phyloP scores from a whole-genome alignment of 1,284 basidiomycete genomes.

The Xanthoconium separans region DNA sequence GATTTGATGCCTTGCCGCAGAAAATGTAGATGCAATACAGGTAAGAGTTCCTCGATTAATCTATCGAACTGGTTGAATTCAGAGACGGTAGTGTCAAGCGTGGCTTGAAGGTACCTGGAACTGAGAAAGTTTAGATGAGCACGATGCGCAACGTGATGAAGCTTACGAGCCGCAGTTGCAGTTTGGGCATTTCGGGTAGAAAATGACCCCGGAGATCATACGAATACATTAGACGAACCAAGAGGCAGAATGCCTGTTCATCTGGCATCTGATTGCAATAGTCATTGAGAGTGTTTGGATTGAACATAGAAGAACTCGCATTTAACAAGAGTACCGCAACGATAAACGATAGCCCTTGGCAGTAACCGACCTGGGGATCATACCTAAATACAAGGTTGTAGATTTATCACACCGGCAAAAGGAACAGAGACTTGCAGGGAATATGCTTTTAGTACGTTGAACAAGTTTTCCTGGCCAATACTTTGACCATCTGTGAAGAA shows the following conservation, averaged over 20 bases:
- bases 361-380: constrained; percentile 95
- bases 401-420: constrained; percentile 1
- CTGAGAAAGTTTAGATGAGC: constrained; percentile 32
- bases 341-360: constrained; percentile 94
- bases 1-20: constrained; percentile 92
- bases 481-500: constrained; percentile 93
- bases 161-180: constrained; percentile 86
- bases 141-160: not conserved
- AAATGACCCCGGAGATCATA: constrained; percentile 97
- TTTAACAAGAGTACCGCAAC: constrained; percentile 92
- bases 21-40: constrained; percentile 90
- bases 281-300: constrained; percentile 5
- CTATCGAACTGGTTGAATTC: constrained; percentile 77
- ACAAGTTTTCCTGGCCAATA: constrained; percentile 93
- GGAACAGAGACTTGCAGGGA: constrained; percentile 60
- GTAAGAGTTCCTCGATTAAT: constrained; percentile 87
- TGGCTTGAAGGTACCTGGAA: constrained; percentile 40
- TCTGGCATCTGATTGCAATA: constrained; percentile 85
- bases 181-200: constrained; percentile 95
- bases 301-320: constrained; percentile 44
- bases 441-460: constrained; percentile 98
- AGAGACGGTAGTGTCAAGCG: constrained; percentile 5
- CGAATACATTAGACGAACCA: constrained; percentile 97
- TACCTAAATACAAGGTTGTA: constrained; percentile 52
- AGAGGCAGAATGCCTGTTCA: constrained; percentile 94